Base-by-base conservation (phyloP, 1,284 basidiomycete species). In the Ustilago vetiveriae region DNA sequence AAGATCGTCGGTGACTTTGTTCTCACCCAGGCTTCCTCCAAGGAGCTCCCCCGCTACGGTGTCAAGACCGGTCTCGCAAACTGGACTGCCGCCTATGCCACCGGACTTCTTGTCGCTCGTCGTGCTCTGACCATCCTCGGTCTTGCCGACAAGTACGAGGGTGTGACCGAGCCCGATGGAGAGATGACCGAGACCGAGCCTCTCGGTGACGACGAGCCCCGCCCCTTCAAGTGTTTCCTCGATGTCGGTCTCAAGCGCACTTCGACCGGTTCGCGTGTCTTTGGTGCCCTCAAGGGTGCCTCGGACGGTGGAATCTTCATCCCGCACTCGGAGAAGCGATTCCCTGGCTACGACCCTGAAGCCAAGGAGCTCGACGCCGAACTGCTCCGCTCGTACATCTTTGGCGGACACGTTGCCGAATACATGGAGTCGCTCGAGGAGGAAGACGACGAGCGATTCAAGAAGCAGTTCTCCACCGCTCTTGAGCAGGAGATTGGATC, bases 361-460 rank as follows among this genome's bases (percentile, higher is more conserved):
- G 83, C 85, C 84, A 99, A 99, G 88, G 86, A 90, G 84, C 88
- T 99, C 72, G 94, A 99, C 78, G 89, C 91, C 52, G 96, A 98
- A 84, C 88, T 91, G 43, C 86, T 98, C 79, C 93, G 95, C 84
- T 94, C 94, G 85, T 99, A 99, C 87, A 98, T 99, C 84, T 93
- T 88, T 82, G 95, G 94, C 84, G 94, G 94, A 53, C 94, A 99
- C 84, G 90, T 99, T 64, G 92, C 96, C 66, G 96, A 98, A 85
- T 99, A 98, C 88, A 98, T 98, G 96, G 93, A 98, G 86, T 91
- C 89, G 47, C 87, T 98, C 62, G 96, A 99, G 86, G 96, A 99
- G 88, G 96, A 99, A 86, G 96, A 99, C 83, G 96, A 98, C 82
- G 95, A 98, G 85, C 88, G 94, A 29, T 98, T 98, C 88, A 97